These are phyloP conservation scores for Viola pubescens DNA, from an alignment of 441 rosid species.

Conservation along the genomic window DNA sequence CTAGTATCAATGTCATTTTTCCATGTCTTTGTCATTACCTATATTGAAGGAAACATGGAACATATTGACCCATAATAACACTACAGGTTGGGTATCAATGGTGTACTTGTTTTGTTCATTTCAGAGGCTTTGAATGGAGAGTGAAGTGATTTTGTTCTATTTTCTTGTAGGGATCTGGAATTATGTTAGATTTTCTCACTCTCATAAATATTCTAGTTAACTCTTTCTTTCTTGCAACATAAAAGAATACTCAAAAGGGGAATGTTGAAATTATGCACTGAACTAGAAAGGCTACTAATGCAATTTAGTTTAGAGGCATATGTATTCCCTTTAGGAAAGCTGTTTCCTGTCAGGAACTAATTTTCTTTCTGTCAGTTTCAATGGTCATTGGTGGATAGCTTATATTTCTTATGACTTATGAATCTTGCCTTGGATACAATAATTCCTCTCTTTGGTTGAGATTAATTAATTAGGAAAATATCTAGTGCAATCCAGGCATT, in stretches of 20 bases:
- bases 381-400: background rate
- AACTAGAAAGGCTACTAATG: background rate
- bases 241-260: background rate
- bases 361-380: background rate
- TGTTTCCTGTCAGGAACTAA: background rate
- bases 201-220: no score
- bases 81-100: no score
- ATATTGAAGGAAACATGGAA: no score
- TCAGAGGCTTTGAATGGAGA: no score
- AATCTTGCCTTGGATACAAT: background rate
- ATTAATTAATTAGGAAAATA: background rate
- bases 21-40: no score
- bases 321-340: background rate
- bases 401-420: background rate
- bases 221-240: background rate
- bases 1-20: no score
- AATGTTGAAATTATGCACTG: background rate
- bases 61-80: no score
- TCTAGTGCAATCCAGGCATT: no score
- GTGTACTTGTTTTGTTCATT: no score
- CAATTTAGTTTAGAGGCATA: background rate
- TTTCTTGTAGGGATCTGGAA: no score
- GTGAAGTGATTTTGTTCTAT: no score
- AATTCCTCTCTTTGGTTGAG: background rate
- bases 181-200: no score